phyloP scores from a whole-genome alignment of 2,329 filamentous ascomycete species.

The Arthrobotrys conoides region DNA sequence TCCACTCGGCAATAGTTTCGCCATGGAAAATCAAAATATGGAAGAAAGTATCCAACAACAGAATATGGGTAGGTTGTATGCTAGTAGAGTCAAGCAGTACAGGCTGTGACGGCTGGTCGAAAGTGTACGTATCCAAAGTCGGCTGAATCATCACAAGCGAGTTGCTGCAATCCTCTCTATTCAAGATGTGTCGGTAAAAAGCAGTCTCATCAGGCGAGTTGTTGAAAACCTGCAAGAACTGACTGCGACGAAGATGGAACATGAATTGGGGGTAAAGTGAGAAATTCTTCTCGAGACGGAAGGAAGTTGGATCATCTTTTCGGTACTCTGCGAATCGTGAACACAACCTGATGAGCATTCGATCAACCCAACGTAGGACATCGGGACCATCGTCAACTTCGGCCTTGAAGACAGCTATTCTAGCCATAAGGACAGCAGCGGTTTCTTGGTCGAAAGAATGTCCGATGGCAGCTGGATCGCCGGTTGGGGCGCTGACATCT shows the following conservation, averaged over 20 bases:
- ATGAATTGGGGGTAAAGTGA: constrained; percentile 99
- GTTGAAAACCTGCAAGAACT: constrained; percentile 99
- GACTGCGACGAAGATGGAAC: constrained; percentile 97
- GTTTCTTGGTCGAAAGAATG: constrained; percentile 99
- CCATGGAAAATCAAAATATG: constrained; percentile 99
- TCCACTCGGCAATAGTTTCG: constrained; percentile 97
- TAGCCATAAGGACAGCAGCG: constrained; percentile 97
- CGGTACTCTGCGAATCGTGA: constrained; percentile 97
- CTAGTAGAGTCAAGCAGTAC: constrained; percentile 97
- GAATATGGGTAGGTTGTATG: constrained; percentile 92
- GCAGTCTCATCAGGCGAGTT: constrained; percentile 99
- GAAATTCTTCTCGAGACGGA: constrained; percentile 98
- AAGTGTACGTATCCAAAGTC: constrained; percentile 95
- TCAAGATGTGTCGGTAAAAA: constrained; percentile 97
- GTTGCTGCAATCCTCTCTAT: constrained; percentile 97
- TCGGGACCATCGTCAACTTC: constrained; percentile 99
- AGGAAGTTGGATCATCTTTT: constrained; percentile 97
- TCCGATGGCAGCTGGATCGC: constrained; percentile 87
- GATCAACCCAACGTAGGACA: constrained; percentile 96
- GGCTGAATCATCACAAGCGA: constrained; percentile 99
- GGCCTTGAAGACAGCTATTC: constrained; percentile 98
- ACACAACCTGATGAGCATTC: constrained; percentile 97
- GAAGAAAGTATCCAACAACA: constrained; percentile 98
- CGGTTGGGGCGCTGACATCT: constrained; percentile 81
- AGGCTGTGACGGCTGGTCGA: constrained; percentile 91